Evolutionary conservation across 2,329 filamentous ascomycete species (phyloP), one percentile per base, ranked within the genome.

Genomic region (Sporothrix luriei): DNA sequence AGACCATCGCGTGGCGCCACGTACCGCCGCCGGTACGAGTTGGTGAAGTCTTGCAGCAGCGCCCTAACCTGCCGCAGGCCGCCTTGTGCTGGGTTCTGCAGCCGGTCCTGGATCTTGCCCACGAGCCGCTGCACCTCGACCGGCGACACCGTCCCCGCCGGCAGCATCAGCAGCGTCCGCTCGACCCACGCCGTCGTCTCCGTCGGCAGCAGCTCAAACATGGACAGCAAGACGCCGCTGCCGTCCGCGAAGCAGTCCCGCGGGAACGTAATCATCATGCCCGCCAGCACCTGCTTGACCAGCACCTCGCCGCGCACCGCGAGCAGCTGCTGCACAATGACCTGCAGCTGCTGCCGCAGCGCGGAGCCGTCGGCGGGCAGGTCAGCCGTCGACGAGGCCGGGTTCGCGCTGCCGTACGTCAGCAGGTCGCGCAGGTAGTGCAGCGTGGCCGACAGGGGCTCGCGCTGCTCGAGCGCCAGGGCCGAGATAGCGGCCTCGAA

Each of bases 191-290:
- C 79, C 1, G 91, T 88, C 16, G 93, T 92, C 76, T 95, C 87
- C 68, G 87, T 83, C 0, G 95, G 95, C 76, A 96, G 83, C 52
- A 98, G 82, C 78, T 97, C 91, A 77, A 99, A 97, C 73, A 98
- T 84, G 3, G 90, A 90, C 71, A 99, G 87, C 67, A 99, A 82
- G n/a, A 97, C 92, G 4, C 93, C 94, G 64, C 93, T 97, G 19
- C 93, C 94, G 77, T 99, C 95, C 0, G 94, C 90, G 77, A 98
- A 97, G 80, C 94, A 97, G 78, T 98, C 95, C 55, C 92, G 88
- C 0, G 95, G 96, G 81, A 99, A 99, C 0, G 91, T 96, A 78
- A 97, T 97, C 94, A 99, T 98, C 94, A 99, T 97, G 71, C 95
- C 95, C 0, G 94, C 95, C 82, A 99, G 85, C 70, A 97, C 90